Base-by-base conservation (phyloP, 129 eudicot genomes). In the Cynara cardunculus region DNA sequence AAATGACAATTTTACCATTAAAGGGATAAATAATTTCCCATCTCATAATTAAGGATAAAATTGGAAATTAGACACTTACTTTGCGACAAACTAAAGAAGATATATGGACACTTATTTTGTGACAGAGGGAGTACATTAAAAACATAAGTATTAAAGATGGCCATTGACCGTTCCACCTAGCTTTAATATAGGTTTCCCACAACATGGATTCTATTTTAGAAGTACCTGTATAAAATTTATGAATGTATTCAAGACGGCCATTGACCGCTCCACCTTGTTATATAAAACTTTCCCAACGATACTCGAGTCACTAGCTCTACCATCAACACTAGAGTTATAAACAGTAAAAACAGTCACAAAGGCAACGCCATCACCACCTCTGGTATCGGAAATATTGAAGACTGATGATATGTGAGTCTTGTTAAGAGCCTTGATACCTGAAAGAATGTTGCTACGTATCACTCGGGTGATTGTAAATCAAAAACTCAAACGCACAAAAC, bases 361-460 rank as follows among this genome's bases (percentile, higher is more conserved):
- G 35, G 87, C 61, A 68, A 93, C 81, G 74, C 77, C 81, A 64
- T 77, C 88, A 44, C 87, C 93, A 72, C 75, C 83, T 56, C 65
- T n/a, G 24, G 10, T 56, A 26, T 80, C 81, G 11, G 84, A 83
- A 53, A 73, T 28, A 66, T 68, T 39, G 8, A 69, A 74, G 61
- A 87, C 72, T 24, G 86, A 39, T 76, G 89, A 73, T 68, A 34
- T 49, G 71, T 69, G 87, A 13, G 85, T 88, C 87, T 86, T 93
- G 86, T 91, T 93, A 79, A 93, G 90, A 84, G 96, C 94, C 83
- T 86, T 89, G 19, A 75, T 82, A 72, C 97, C 99, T 94, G 86
- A 72, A 87, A 75, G 21, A 41, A 35, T 14, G 53, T 5, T 4
- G 12, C 53, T 53, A 53, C 1, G 19, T 21, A 72, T 76, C 24